Base-by-base conservation (phyloP, 352 stramenopile genomes). In the Phytophthora niederhauseri region DNA sequence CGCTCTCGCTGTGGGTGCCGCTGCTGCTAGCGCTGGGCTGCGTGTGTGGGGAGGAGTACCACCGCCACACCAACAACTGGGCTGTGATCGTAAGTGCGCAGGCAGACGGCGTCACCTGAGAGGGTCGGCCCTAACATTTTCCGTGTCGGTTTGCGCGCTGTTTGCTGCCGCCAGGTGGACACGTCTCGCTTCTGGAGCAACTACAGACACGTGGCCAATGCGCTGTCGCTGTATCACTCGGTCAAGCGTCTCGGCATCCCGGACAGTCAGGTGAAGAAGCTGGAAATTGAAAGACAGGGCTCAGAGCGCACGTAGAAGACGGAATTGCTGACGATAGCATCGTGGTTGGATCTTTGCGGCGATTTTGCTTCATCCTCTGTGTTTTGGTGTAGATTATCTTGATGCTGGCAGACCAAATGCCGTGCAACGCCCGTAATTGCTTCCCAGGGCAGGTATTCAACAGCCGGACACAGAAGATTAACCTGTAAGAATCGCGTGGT, bases 161-260 rank as follows among this genome's bases (percentile, higher is more conserved):
- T 17, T 56, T 54, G 24, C 24, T 64, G 20, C 55, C 7, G 11
- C 31, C 57, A 98, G 92, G 90, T 97, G 61, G 93, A 96, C 31
- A 98, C 95, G 30, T 98, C 94, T 78, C 89, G 94, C 80, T 99
- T 98, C 77, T 99, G 91, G 90, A 98, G 97, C 80, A 99, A 99
- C 77, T 99, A 99, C 78, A 91, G 97, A 38, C 97, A 99, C 68
- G 92, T 96, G 15, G 93, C 94, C 17, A 99, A 99, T 79, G 93
- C 93, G 51, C 78, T 99, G 38, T 97, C 91, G 45, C 84, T 99
- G 26, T 99, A 99, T 61, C 84, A 98, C 71, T 92, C 95, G 7
- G 86, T 98, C 11, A 97, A 98, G 75, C 76, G 88, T 20, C 84
- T 98, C 7, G 96, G 95, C 3, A 97, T 98, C 55, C 91, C 93